These are phyloP conservation scores for Dioscorea dumetorum DNA, from an alignment of 106 monocot genomes.

Conservation along the genomic window DNA sequence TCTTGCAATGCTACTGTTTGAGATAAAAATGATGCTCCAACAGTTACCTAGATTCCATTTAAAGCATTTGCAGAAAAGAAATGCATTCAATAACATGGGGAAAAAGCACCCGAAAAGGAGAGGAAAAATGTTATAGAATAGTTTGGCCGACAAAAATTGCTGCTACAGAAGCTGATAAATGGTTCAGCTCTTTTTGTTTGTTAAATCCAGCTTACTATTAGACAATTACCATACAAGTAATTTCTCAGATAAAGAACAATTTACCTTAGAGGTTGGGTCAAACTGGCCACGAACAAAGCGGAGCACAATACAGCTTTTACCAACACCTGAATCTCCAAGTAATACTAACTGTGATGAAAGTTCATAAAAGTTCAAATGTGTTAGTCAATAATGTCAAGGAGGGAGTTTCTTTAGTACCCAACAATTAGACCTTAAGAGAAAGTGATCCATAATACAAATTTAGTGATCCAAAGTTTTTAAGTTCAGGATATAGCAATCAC, in stretches of 20 bases:
- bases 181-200: too few species aligned
- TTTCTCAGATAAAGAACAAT: not conserved
- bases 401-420: not conserved
- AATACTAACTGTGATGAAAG: constrained; percentile 67
- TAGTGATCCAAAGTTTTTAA: not conserved
- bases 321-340: constrained; percentile 96
- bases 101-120: not conserved
- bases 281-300: constrained; percentile 99
- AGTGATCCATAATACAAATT: not conserved
- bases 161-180: not conserved
- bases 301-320: constrained; percentile 99
- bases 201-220: constrained; percentile 1
- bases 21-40: constrained; percentile 97
- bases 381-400: not conserved
- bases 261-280: constrained; percentile 98
- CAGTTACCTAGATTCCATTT: constrained; percentile 65
- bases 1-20: constrained; percentile 95
- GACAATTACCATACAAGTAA: not conserved
- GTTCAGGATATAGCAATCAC: not conserved
- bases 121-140: not conserved
- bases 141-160: not conserved
- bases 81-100: not conserved
- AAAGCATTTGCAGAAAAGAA: not conserved
- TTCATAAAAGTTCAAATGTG: not conserved
- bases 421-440: not conserved